Evolutionary conservation across 768 basidiomycete species (phyloP), one percentile per base, ranked within the genome.

Genomic region (Russula brevipes): DNA sequence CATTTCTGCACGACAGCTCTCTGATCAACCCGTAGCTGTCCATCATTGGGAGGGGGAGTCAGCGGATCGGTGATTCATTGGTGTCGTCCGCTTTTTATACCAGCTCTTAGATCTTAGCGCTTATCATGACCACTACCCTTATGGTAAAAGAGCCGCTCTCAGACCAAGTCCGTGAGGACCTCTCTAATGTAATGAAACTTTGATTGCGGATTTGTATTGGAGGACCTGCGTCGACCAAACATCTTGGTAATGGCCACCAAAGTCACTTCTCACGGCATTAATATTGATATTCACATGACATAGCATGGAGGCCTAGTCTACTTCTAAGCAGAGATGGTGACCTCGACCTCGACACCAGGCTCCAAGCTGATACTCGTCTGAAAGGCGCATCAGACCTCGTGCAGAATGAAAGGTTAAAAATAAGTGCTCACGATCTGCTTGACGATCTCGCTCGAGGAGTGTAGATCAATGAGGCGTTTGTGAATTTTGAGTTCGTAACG

Each of bases 301-400:
- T 57, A 57, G 36, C 57, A 55, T n/a, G 36, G 61, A 47, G 39
- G 47, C 8, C 52, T 49, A 41, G 17, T 12, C 45, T 57, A 66
- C 47, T 38, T 71, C 76, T 77, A 91, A 69, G 84, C 83, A 67
- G 90, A 94, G 78, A 97, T 96, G 72, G 94, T 97, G 69, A 97
- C 95, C 77, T 97, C 94, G 73, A 98, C 96, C 79, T 99, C 97
- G 67, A 98, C 96, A 78, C 96, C 96, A 68, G 96, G 92, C 81
- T 98, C 97, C 81, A 99, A 84, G 80, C 90, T 93, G 81, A 98
- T 98, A 77, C 89, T 92, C 65, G 96, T 98, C 95, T 98, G 73
- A 4, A 4, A 24, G 49, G 49, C 17, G 45, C 19, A 17, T 60
- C 44, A 36, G 41, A 60, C n/a, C 16, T 19, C 17, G 1, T 38